A percentile compares a stretch with the other conserved stretches of the same genome.
Evolutionary conservation across 805 yeast species (phyloP).

Genomic region (Candida patagonica): DNA sequence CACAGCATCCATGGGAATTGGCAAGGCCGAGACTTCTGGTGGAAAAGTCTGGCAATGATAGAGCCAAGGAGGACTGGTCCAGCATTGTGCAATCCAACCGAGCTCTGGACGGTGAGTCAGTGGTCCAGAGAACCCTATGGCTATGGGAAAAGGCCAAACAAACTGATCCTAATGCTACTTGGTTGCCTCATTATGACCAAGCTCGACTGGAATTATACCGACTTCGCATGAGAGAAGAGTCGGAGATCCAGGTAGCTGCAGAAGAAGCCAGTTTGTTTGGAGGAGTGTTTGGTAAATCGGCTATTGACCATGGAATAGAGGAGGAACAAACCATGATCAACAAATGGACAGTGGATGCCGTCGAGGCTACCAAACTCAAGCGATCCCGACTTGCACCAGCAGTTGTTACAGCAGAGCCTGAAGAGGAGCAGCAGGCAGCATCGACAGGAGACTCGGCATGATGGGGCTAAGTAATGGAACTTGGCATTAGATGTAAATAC

Average conservation of each 20-base stretch:
- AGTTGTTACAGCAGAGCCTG: conserved; percentile 18
- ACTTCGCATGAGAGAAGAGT: conserved; percentile 74
- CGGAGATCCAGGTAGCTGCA: conserved; percentile 55
- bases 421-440: background rate
- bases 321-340: conserved; percentile 64
- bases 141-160: conserved; percentile 33
- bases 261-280: conserved; percentile 89
- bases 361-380: conserved; percentile 47
- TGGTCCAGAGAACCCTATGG: conserved; percentile 64
- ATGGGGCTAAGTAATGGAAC: too few species aligned
- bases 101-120: conserved; percentile 83
- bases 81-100: conserved; percentile 60
- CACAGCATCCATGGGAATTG: conserved; percentile 97
- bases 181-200: conserved; percentile 64
- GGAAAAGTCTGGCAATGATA: conserved; percentile 62
- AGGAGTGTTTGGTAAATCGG: conserved; percentile 53
- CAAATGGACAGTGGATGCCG: conserved; percentile 66
- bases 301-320: conserved; percentile 57
- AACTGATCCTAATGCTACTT: conserved; percentile 15
- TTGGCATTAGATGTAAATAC: too few species aligned
- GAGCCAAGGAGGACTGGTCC: conserved; percentile 59
- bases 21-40: conserved; percentile 79
- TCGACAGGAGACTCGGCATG: background rate
- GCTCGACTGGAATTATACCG: conserved; percentile 85
- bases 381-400: conserved; percentile 23